Conservation (phyloP, 2,329 filamentous ascomycete genomes). For the Camillea tinctor region DNA sequence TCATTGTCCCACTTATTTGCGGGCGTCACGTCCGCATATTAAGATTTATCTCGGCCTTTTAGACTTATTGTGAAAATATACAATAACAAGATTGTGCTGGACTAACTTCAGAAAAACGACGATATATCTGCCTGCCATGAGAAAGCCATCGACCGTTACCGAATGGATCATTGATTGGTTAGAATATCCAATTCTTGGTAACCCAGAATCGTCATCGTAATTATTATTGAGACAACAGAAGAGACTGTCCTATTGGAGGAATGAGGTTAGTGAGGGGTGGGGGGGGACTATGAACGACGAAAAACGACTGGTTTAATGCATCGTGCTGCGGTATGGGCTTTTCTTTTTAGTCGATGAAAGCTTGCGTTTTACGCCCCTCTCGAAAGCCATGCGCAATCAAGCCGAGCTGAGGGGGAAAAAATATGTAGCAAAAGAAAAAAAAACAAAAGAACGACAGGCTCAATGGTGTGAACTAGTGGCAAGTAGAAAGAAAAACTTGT, state of each 20-base stretch:
- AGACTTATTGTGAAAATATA: not conserved
- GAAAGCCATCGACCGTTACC: not conserved
- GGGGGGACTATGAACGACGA: not conserved
- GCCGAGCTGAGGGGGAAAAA: not conserved
- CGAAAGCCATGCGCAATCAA: not conserved
- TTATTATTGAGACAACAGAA: not conserved
- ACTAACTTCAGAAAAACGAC: not conserved
- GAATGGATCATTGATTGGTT: not conserved
- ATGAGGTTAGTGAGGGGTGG: not conserved
- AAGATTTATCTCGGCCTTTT: not conserved
- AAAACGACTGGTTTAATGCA: too few species aligned
- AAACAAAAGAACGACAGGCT: conserved; percentile 9
- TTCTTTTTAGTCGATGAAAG: not conserved
- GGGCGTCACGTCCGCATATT: not conserved
- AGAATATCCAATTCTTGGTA: not conserved
- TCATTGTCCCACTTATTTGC: not conserved
- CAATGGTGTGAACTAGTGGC: conserved; percentile 6
- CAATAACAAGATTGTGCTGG: not conserved
- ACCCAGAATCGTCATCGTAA: not conserved
- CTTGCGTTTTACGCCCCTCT: not conserved
- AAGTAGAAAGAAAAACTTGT: conserved; percentile 3
- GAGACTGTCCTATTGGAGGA: not conserved
- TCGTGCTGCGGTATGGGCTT: not conserved
- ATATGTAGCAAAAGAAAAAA: conserved; percentile 4
- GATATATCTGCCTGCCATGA: not conserved